phyloP scores from a whole-genome alignment of 176 grass and related monocot genomes.

The Oryza glumipatula region DNA sequence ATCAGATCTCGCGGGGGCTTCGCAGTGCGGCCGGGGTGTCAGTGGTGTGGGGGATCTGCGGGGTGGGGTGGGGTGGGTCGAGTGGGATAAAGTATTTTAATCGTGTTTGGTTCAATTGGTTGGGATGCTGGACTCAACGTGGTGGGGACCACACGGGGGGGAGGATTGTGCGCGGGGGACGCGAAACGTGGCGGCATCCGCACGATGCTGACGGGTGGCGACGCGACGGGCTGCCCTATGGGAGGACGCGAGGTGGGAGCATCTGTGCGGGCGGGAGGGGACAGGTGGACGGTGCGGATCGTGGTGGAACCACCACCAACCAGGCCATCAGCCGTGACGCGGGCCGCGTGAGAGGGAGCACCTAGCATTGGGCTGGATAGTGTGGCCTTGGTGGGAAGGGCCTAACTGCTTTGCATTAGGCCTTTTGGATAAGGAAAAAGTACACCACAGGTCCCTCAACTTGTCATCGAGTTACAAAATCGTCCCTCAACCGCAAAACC shows the following conservation, averaged over 20 bases:
- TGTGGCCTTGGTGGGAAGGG: background rate
- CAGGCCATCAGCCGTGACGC: background rate
- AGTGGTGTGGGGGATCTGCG: accelerated
- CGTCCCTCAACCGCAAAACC: no score
- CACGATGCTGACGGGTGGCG: constrained; percentile 23
- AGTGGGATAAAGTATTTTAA: constrained; percentile 4
- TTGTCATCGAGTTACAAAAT: no score
- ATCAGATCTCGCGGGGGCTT: background rate
- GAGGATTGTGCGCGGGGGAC: background rate
- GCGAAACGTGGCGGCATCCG: constrained; percentile 64
- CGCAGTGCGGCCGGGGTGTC: background rate
- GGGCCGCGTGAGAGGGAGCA: background rate
- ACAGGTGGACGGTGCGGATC: constrained; percentile 40
- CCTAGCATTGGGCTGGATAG: background rate
- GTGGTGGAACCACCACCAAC: background rate
- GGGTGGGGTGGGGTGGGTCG: background rate
- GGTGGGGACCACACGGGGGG: constrained; percentile 13
- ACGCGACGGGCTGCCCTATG: constrained; percentile 58
- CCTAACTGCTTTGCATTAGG: no score
- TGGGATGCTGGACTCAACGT: constrained; percentile 16
- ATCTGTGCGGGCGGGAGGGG: constrained; percentile 33
- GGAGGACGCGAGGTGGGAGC: constrained; percentile 32
- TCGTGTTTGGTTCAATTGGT: background rate
- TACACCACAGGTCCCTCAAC: no score
- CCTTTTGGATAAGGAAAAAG: no score